These are phyloP conservation scores for Plasmodium vivax DNA, from an alignment of 169 alveolate genomes.

Conservation along the genomic window DNA sequence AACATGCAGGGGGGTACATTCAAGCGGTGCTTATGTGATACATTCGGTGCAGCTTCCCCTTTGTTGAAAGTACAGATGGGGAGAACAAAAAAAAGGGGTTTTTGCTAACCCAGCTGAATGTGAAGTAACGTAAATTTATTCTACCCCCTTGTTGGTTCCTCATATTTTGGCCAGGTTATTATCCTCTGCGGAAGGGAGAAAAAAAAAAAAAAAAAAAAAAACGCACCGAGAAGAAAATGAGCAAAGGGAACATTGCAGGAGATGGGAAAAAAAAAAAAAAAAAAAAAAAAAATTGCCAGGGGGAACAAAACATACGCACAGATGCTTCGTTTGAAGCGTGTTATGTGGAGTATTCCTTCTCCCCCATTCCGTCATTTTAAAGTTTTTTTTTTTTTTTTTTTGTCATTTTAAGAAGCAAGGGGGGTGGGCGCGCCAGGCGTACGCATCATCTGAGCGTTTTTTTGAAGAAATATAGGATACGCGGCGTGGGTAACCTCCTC, in stretches of 20 bases:
- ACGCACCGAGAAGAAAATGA: not conserved
- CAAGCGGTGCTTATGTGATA: not conserved
- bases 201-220: not conserved
- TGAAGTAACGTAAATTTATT: not conserved
- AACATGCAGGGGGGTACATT: not conserved
- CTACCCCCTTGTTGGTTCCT: not conserved
- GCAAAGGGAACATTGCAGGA: not conserved
- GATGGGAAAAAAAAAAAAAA: not conserved
- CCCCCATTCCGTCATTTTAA: not conserved
- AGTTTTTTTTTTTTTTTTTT: not conserved
- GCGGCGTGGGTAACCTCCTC: not conserved
- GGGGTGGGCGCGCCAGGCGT: not conserved
- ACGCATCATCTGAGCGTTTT: not conserved
- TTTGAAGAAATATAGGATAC: not conserved
- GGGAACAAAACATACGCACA: not conserved
- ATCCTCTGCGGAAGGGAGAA: not conserved
- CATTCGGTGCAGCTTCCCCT: not conserved
- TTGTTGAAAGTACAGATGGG: not conserved
- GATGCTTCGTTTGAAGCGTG: not conserved
- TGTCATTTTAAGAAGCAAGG: not conserved
- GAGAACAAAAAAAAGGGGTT: not conserved
- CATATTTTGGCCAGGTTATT: not conserved
- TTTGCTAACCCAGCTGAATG: not conserved
- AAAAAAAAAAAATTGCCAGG: not conserved
- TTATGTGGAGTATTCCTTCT: not conserved